Evolutionary conservation across 495 filamentous ascomycete genomes (phyloP), one percentile per base, ranked within the genome.

Genomic region (Cercophora samala): DNA sequence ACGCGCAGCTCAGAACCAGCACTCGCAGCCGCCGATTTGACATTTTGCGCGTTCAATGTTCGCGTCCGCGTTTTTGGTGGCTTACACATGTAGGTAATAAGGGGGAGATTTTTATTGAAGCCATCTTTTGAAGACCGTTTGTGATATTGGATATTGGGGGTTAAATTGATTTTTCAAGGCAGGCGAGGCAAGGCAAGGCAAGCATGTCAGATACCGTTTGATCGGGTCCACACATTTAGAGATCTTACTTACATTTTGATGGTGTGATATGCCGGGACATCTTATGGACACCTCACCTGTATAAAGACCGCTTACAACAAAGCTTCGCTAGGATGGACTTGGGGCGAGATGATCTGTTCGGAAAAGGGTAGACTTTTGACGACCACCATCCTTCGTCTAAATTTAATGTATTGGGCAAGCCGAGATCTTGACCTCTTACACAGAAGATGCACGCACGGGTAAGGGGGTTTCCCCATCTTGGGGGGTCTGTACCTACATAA

Each of bases 21-120:
- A 56, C 53, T 8, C 19, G 53, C 53, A 56, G 53, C 53, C n/a
- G 22, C 53, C 53, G 53, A 56, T 56, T 56, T 56, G 53, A 54
- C 52, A 54, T 18, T 54, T 19, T 21, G n/a, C n/a, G 19, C 52
- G 52, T 54, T 54, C 52, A 54, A n/a, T 17, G 52, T 19, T 0
- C n/a, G n/a, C n/a, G 53, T 21, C 13, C 53, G 53, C 53, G 53
- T 23, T 21, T 11, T 19, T 4, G 53, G 53, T 19, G 53, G 22
- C 53, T 46, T 46, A 46, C 37, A 46, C 37, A 18, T 46, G 26
- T 46, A 17, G 37, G n/a, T n/a, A n/a, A n/a, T n/a, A n/a, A n/a
- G n/a, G n/a, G 11, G 11, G 15, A 46, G 11, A 46, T 46, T 46
- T 11, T 46, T 46, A 46, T 46, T 46, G 37, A 46, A 46, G 37